A percentile compares a stretch with the other conserved stretches of the same genome.
These are phyloP conservation scores for Mortierella sp. DNA, from an alignment of 371 early-diverging fungal species.

Conservation along the genomic window DNA sequence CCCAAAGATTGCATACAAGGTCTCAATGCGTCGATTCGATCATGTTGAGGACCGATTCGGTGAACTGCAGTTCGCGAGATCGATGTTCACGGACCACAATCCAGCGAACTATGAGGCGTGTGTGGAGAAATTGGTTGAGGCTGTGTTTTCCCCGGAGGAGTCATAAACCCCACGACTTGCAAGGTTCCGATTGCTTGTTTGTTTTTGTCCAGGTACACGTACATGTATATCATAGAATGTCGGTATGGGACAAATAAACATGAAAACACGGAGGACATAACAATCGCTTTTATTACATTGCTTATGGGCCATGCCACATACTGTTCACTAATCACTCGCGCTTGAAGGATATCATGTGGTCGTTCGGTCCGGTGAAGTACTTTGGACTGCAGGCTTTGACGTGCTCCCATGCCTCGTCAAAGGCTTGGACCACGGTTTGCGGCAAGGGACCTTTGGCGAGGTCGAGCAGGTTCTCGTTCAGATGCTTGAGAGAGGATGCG, in stretches of 20 bases:
- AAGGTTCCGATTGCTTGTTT: too few relatives aligned
- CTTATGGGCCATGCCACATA: too few relatives aligned
- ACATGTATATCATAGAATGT: too few relatives aligned
- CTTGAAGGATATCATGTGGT: too few relatives aligned
- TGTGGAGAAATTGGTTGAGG: slow-evolving; percentile 52
- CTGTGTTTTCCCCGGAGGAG: slow-evolving; percentile 28
- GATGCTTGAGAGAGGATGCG: slow-evolving; percentile 62
- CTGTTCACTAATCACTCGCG: too few relatives aligned
- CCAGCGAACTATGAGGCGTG: slow-evolving; percentile 75
- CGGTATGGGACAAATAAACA: too few relatives aligned
- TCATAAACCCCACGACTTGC: too few relatives aligned
- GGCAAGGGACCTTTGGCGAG: slow-evolving; percentile 65
- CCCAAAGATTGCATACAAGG: slow-evolving; percentile 48
- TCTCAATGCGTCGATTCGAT: slow-evolving; percentile 68
- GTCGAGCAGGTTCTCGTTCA: slow-evolving; percentile 56
- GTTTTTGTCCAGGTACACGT: too few relatives aligned
- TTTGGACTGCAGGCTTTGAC: slow-evolving; percentile 30
- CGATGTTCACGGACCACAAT: slow-evolving; percentile 81
- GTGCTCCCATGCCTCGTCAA: slow-evolving; percentile 62
- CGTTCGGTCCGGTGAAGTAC: too few relatives aligned
- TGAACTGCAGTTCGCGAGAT: slow-evolving; percentile 74
- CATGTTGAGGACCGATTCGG: slow-evolving; percentile 76
- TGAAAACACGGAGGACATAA: too few relatives aligned
- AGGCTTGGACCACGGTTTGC: slow-evolving; percentile 57
- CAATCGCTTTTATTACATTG: too few relatives aligned